Evolutionary conservation across 257 asterid species (phyloP), one percentile per base, ranked within the genome.

Genomic region (Sherardia arvensis): DNA sequence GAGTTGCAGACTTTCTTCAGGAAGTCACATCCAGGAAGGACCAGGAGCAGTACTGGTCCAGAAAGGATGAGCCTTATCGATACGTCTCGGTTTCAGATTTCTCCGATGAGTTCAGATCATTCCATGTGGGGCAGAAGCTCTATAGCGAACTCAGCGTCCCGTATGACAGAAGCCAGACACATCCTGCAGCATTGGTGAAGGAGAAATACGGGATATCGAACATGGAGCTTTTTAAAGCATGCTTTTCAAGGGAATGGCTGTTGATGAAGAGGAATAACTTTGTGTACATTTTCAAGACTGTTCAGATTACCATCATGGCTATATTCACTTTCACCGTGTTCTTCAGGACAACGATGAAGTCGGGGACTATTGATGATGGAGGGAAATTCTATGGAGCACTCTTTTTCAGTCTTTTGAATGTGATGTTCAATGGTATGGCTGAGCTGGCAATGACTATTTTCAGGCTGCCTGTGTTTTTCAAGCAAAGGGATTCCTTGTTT

Each of bases 11-110:
- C 65, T 93, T 93, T 72, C 80, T 93, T 33, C 99, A 93, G 74
- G 99, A 92, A 76, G 97, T 92, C n/a, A 92, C 97, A 29, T 92
- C 99, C 23, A 12, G 66, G 27, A 92, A 92, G 69, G 99, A 92
- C 53, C 99, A 92, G 78, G 89, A 81, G 58, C 97, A 92, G 33
- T 92, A 89, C 77, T 92, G 99, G 99, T 84, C 30, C 79, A 78
- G 74, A 63, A 87, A 82, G 64, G 55, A 82, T 21, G 91, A 83
- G 57, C 84, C 95, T 59, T 92, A 89, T 59, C 68, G 72, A 38
- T 85, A 69, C 45, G 64, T 92, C 21, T 79, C 99, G 17, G 93
- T 81, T 11, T 34, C 78, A 28, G 95, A 92, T 70, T 89, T 92
- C 58, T 86, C 80, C 0, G 83, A 82, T 22, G 71, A 66, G 57